These are phyloP conservation scores for Entomortierella lignicola DNA, from an alignment of 192 early-diverging fungal species.

Conservation along the genomic window DNA sequence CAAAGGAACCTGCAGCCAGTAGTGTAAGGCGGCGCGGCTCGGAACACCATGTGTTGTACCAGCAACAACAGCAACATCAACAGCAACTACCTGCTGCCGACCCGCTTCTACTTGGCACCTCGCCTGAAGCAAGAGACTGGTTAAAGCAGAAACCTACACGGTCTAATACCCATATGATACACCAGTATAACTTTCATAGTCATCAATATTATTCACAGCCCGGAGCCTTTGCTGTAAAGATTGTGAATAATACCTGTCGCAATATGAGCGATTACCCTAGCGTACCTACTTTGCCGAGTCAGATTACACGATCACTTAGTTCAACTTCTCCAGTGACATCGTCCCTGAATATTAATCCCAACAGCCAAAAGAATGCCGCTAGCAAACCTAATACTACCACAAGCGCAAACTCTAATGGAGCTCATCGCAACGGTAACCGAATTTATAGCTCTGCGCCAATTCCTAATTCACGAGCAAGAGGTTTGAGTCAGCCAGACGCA, in stretches of 20 bases:
- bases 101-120: slow-evolving; percentile 30
- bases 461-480: slow-evolving; percentile 22
- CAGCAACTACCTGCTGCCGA: slow-evolving; percentile 30
- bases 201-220: slow-evolving; percentile 44
- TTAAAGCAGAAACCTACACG: slow-evolving; percentile 45
- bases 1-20: slow-evolving; percentile 15
- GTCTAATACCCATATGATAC: slow-evolving; percentile 42
- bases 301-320: slow-evolving; percentile 14
- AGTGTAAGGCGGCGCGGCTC: slow-evolving; percentile 45
- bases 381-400: slow-evolving; percentile 3
- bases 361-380: background rate
- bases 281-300: slow-evolving; percentile 15
- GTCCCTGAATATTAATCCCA: slow-evolving; percentile 5
- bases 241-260: slow-evolving; percentile 49
- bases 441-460: slow-evolving; percentile 33
- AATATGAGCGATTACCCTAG: slow-evolving; percentile 47
- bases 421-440: background rate
- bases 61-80: slow-evolving; percentile 14
- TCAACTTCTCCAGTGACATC: background rate
- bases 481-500: slow-evolving; percentile 27
- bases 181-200: slow-evolving; percentile 53
- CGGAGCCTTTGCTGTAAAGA: slow-evolving; percentile 31
- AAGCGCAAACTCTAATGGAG: slow-evolving; percentile 4
- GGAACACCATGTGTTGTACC: slow-evolving; percentile 21
- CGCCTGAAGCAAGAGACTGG: slow-evolving; percentile 52